Conservation (phyloP, 1,284 basidiomycete species). For the Heterobasidion occidentale region DNA sequence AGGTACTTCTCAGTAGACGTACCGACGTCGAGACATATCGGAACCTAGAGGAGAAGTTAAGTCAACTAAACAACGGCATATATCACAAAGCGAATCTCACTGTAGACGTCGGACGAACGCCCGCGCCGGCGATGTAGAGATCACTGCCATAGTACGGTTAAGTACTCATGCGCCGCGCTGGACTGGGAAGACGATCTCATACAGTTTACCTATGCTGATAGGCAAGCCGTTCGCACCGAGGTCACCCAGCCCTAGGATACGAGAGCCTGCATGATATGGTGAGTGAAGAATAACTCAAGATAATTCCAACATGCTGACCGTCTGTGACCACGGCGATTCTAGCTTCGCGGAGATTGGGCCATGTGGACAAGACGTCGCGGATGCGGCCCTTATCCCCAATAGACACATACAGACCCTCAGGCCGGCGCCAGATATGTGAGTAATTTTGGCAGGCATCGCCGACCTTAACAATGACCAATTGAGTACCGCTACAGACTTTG, state of each 20-base stretch:
- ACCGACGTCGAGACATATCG: constrained; percentile 72
- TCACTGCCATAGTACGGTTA: constrained; percentile 25
- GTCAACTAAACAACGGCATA: not conserved
- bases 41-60: constrained; percentile 24
- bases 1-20: constrained; percentile 73
- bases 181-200: constrained; percentile 13
- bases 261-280: constrained; percentile 36
- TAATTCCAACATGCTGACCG: constrained; percentile 28
- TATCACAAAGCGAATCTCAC: constrained; percentile 18
- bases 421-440: constrained; percentile 67
- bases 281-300: not conserved
- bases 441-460: constrained; percentile 76
- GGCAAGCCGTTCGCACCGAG: constrained; percentile 67
- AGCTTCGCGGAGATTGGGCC: constrained; percentile 43
- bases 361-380: constrained; percentile 49
- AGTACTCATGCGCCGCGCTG: not conserved
- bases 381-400: constrained; percentile 68
- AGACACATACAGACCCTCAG: constrained; percentile 66
- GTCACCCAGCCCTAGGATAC: constrained; percentile 82
- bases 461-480: constrained; percentile 33
- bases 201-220: constrained; percentile 81
- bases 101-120: constrained; percentile 45
- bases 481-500: constrained; percentile 12
- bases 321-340: constrained; percentile 76
- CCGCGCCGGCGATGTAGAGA: constrained; percentile 72